Evolutionary conservation across 257 asterid species (phyloP), one percentile per base, ranked within the genome.

Genomic region (Scutellaria barbata): DNA sequence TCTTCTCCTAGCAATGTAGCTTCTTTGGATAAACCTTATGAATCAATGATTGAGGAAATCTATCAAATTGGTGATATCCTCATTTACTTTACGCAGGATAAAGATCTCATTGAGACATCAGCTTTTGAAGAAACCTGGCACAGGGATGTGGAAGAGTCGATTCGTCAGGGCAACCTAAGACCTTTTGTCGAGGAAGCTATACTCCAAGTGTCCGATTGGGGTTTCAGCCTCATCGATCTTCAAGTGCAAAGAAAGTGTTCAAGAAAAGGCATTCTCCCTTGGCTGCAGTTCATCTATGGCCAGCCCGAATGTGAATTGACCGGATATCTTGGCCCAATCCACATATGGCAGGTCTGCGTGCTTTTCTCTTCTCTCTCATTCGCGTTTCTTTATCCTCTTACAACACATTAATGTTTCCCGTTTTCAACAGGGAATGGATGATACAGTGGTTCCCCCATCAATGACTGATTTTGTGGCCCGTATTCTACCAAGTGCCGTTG

Each of bases 291-390:
- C 76, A 65, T 89, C 39, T 80, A 87, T 74, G 86, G 85, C 39
- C 83, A 80, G 70, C 87, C 88, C 5, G 86, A 87, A 66, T 89
- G 97, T 50, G 80, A 81, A 56, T 66, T 86, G 73, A 86, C 89
- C 13, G 98, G 98, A 71, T 93, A 82, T 84, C 94, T 81, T 3
- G 97, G 98, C 71, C 94, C 94, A n/a, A 80, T 93, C 39, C 98
- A 93, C 81, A 78, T 90, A 80, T 93, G 97, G 97, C 98, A 93
- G 97, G 98, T 89, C 39, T 2, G 79, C 39, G 5, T 2, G 5
- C 1, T 40, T 7, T 5, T 10, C 16, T 37, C 30, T 4, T 42
- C 45, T 41, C 37, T 33, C 52, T 6, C 37, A n/a, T 20, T 25
- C 57, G 0, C 25, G 2, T 14, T 5, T 18, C 16, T 20, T n/a